Evolutionary conservation across 495 filamentous ascomycete species (phyloP).

Genomic region (Astrothelium subdiscretum): DNA sequence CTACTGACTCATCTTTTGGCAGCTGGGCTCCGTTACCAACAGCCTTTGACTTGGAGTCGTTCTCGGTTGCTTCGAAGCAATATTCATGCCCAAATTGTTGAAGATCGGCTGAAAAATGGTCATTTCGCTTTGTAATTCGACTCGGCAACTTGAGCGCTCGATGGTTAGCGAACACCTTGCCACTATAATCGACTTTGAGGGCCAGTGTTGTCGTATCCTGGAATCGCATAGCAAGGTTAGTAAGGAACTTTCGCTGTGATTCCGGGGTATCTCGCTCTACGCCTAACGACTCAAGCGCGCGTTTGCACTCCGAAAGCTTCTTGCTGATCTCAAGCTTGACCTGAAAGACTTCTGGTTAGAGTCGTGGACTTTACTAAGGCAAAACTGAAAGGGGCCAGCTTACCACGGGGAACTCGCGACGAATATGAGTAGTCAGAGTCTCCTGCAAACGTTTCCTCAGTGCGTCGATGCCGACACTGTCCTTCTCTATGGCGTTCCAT

Average conservation of each 20-base stretch:
- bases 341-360: conserved; percentile 13
- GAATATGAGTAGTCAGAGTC: conserved; percentile 35
- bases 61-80: too few relatives aligned
- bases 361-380: not conserved
- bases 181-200: conserved; percentile 34
- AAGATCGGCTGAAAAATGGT: too few relatives aligned
- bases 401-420: conserved; percentile 40
- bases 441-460: conserved; percentile 35
- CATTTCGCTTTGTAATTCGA: too few relatives aligned
- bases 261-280: conserved; percentile 29
- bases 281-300: conserved; percentile 33
- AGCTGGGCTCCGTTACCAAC: too few relatives aligned
- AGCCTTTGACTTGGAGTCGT: too few relatives aligned
- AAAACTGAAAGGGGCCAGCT: too few relatives aligned
- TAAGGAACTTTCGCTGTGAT: conserved; percentile 36
- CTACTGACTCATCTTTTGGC: too few relatives aligned
- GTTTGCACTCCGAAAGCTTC: conserved; percentile 23
- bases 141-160: too few relatives aligned
- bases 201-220: conserved; percentile 31
- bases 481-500: conserved; percentile 38
- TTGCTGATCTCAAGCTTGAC: conserved; percentile 36
- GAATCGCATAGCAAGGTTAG: conserved; percentile 32
- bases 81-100: too few relatives aligned
- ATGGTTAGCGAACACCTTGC: conserved; percentile 29
- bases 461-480: conserved; percentile 39